Percentiles rank a stretch among this genome's conserved stretches.
These are phyloP conservation scores for Silene noctiflora DNA, from an alignment of 179 eudicot species.

Conservation along the genomic window DNA sequence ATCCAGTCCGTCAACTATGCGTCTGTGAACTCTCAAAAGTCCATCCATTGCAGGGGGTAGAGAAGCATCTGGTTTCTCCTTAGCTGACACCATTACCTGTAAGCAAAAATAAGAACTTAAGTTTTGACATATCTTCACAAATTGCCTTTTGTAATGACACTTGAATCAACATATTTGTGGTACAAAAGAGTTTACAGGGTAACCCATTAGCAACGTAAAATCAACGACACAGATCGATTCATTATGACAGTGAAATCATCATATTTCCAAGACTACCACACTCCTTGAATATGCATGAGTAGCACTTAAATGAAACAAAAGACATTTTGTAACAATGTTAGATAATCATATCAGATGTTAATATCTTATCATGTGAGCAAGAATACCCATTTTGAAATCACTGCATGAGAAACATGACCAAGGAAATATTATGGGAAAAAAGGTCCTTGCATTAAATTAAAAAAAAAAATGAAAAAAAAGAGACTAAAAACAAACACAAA, in stretches of 20 bases:
- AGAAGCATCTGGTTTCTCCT: background rate
- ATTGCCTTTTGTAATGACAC: background rate
- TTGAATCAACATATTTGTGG: background rate
- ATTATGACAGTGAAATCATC: background rate
- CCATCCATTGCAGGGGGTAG: constrained; percentile 11
- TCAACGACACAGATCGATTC: background rate
- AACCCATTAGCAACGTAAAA: background rate
- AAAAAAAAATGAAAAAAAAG: background rate
- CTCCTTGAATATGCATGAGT: background rate
- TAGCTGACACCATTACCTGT: constrained; percentile 12
- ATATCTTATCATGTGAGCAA: background rate
- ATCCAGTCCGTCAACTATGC: constrained; percentile 48
- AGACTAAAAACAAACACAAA: no score
- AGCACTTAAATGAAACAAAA: background rate
- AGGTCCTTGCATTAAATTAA: background rate
- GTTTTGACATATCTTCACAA: background rate
- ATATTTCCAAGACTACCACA: background rate
- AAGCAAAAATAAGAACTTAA: background rate
- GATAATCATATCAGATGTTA: background rate
- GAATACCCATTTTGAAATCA: background rate
- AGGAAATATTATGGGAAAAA: background rate
- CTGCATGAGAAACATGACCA: background rate
- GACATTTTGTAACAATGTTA: background rate
- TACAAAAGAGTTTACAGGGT: background rate
- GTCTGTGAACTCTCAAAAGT: constrained; percentile 15